Conservation (phyloP, 768 basidiomycete species). For the Dioszegia aurantiaca region DNA sequence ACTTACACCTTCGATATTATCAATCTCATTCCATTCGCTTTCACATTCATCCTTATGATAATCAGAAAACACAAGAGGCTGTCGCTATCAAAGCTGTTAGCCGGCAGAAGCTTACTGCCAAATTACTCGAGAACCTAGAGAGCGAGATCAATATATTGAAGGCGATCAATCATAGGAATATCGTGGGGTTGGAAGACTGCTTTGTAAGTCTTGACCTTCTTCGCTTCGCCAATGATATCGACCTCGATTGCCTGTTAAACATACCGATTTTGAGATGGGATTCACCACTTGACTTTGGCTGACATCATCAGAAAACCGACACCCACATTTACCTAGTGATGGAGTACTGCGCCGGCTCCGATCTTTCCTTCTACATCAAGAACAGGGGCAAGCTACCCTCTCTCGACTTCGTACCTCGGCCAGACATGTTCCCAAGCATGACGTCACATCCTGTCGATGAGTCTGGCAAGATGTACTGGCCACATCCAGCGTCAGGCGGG, state of each 20-base stretch:
- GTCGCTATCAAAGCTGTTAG: constrained; percentile 96
- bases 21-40: background rate
- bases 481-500: constrained; percentile 86
- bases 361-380: constrained; percentile 95
- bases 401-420: constrained; percentile 69
- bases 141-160: constrained; percentile 97
- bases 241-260: no score
- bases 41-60: background rate
- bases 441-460: constrained; percentile 6
- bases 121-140: constrained; percentile 95
- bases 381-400: constrained; percentile 90
- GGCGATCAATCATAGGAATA: constrained; percentile 84
- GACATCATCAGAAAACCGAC: constrained; percentile 54
- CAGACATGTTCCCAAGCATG: constrained; percentile 54
- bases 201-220: constrained; percentile 60
- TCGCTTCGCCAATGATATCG: background rate
- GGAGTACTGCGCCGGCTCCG: constrained; percentile 94
- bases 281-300: background rate
- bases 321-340: constrained; percentile 79
- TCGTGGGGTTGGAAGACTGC: constrained; percentile 88
- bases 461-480: constrained; percentile 67
- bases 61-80: constrained; percentile 68
- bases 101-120: constrained; percentile 78
- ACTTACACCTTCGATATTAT: background rate
- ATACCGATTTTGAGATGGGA: no score